Conservation (phyloP, 140 eudicot genomes). For the Stevia rebaudiana region DNA sequence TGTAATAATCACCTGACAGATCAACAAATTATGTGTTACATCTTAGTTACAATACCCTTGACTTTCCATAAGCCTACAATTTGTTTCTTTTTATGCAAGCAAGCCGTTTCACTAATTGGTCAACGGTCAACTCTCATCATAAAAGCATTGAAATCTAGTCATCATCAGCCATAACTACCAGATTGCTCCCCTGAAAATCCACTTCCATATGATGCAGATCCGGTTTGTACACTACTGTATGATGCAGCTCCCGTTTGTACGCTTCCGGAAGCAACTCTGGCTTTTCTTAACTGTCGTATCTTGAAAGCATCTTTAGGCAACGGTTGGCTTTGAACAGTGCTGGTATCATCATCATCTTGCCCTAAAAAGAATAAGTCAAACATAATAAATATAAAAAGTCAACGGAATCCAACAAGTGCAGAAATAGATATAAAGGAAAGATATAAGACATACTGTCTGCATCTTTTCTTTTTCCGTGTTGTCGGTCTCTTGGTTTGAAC, state of each 20-base stretch:
- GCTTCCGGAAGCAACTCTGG: conserved; percentile 40
- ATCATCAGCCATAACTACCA: conserved; percentile 44
- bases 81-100: neutral
- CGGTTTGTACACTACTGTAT: conserved; percentile 71
- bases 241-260: conserved; percentile 68
- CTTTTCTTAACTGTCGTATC: conserved; percentile 70
- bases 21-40: conserved; percentile 6
- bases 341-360: conserved; percentile 81
- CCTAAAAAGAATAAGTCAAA: conserved; percentile 29
- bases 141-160: neutral
- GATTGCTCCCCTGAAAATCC: conserved; percentile 62
- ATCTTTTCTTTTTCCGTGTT: conserved; percentile 63
- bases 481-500: conserved; percentile 60
- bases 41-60: neutral
- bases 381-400: neutral
- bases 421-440: neutral
- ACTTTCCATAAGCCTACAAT: neutral
- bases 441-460: conserved; percentile 59
- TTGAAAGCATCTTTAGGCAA: conserved; percentile 79
- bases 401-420: neutral
- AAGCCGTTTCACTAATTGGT: conserved; percentile 5
- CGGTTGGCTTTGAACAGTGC: conserved; percentile 73
- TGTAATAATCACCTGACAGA: neutral
- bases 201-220: conserved; percentile 67
- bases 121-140: neutral